A percentile compares a stretch with the other conserved stretches of the same genome.
Conservation (phyloP, 1,284 basidiomycete genomes). For the Puccinia polysora region DNA sequence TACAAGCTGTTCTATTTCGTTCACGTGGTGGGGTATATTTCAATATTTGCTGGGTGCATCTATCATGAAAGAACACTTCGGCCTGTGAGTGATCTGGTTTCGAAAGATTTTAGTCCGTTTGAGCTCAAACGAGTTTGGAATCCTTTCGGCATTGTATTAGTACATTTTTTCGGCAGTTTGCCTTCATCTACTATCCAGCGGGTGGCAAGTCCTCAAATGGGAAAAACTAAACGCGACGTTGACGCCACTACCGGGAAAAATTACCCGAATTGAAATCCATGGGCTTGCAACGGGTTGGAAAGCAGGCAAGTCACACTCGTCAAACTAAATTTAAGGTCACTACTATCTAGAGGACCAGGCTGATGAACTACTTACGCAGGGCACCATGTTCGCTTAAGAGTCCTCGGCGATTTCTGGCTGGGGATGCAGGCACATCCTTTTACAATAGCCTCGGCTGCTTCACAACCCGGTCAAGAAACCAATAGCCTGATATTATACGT, state of each 20-base stretch:
- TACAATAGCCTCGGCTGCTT: constrained; percentile 34
- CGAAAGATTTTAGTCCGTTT: not conserved
- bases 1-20: constrained; percentile 30
- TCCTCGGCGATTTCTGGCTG: constrained; percentile 18
- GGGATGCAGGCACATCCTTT: constrained; percentile 37
- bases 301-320: constrained; percentile 12
- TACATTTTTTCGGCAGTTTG: constrained; percentile 23
- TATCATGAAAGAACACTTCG: constrained; percentile 28
- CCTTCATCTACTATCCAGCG: constrained; percentile 30
- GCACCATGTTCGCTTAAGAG: constrained; percentile 39
- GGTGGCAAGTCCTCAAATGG: constrained; percentile 31
- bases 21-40: constrained; percentile 30
- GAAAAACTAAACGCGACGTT: constrained; percentile 21
- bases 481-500: constrained; percentile 33
- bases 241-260: constrained; percentile 36
- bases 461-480: constrained; percentile 8
- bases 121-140: not conserved
- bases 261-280: constrained; percentile 33
- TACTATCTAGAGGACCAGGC: not conserved
- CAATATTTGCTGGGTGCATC: constrained; percentile 19
- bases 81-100: constrained; percentile 4
- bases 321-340: not conserved
- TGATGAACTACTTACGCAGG: constrained; percentile 2
- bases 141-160: not conserved
- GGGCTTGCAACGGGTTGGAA: constrained; percentile 38